These are phyloP conservation scores for Fusarium subglutinans DNA, from an alignment of 2,329 filamentous ascomycete species.

Conservation along the genomic window DNA sequence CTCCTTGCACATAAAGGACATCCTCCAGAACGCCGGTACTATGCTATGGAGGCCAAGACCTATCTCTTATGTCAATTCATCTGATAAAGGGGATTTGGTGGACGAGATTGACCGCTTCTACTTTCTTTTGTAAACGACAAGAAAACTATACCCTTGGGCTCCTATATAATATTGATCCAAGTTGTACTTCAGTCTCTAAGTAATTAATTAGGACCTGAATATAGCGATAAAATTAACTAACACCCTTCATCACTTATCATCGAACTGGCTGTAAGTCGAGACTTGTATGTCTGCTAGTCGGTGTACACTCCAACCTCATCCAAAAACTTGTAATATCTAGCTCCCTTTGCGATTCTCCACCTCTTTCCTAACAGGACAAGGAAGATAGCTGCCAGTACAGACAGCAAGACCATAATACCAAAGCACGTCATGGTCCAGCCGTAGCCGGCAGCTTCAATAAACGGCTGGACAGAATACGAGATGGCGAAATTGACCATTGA, in stretches of 20 bases:
- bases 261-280: neutral
- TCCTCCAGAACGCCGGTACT: neutral
- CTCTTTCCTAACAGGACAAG: neutral
- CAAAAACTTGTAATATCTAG: neutral
- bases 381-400: neutral
- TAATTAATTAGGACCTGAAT: too few species aligned
- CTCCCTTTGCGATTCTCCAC: neutral
- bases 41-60: fast-evolving
- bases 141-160: neutral
- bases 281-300: neutral
- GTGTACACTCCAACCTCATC: neutral
- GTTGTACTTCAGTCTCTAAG: fast-evolving
- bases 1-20: neutral
- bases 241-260: neutral
- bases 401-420: neutral
- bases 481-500: neutral
- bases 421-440: neutral
- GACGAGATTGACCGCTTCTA: neutral
- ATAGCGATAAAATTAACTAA: fast-evolving
- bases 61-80: neutral
- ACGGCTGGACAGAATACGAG: neutral
- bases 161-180: fast-evolving
- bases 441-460: neutral
- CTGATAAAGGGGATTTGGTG: fast-evolving
- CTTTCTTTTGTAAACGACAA: fast-evolving